Evolutionary conservation across 2,329 filamentous ascomycete species (phyloP), one percentile per base, ranked within the genome.

Genomic region (Fusarium domesticum): DNA sequence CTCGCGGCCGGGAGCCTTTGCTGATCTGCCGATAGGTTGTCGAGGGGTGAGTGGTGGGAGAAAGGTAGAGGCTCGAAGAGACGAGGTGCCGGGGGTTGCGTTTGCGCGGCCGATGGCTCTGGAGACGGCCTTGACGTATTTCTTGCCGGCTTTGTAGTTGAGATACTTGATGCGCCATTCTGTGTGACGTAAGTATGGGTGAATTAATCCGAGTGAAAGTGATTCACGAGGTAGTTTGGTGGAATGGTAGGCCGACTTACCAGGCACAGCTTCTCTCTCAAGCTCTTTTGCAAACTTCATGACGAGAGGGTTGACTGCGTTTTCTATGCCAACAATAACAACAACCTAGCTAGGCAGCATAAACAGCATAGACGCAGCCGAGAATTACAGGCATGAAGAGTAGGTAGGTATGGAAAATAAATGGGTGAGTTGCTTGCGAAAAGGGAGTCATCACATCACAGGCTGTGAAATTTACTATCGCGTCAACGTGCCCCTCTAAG

Each of bases 121-220:
- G 18, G 77, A 70, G 40, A 96, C 84, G 44, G 83, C 83, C 68
- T 96, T 97, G 67, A 97, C 77, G 64, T 90, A 85, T 71, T 96
- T 96, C 72, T 97, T 97, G 48, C 90, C 92, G 44, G 83, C 83
- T 77, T 95, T 96, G 76, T 97, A 97, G 69, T 96, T 83, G 58
- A 97, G 78, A 67, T 96, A 97, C 68, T 96, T 95, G 66, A 84
- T 80, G 61, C 87, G 83, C 92, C 92, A 97, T 80, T 97, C 81
- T 84, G 56, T 37, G 38, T 10, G 16, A 36, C 35, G 28, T 37
- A 23, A 30, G 42, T 54, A 31, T 48, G 34, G 28, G 43, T 51
- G 6, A 12, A 10, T n/a, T 6, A 20, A n/a, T 5, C n/a, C 4
- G 35, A 30, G 42, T 35, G 11, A 18, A 14, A 18, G 42, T 35